These are phyloP conservation scores for Fusarium neocosmosporiellum DNA, from an alignment of 2,329 filamentous ascomycete species.

Conservation along the genomic window DNA sequence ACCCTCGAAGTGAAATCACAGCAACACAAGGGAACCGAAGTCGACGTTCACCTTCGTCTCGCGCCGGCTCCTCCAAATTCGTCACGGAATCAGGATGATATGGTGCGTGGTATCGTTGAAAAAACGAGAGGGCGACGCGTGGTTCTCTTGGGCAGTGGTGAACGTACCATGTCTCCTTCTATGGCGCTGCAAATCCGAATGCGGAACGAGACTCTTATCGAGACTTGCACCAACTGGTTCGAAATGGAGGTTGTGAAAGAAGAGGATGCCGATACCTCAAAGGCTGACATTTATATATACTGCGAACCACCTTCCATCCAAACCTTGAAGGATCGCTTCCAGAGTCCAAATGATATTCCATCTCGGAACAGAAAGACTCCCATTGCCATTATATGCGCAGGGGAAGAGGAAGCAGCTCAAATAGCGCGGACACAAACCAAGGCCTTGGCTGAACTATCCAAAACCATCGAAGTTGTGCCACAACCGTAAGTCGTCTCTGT, in stretches of 20 bases:
- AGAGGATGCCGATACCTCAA: not conserved
- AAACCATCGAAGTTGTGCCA: constrained; percentile 46
- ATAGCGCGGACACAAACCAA: constrained; percentile 38
- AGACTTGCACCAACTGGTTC: constrained; percentile 49
- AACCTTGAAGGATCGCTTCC: constrained; percentile 26
- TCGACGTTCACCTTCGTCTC: constrained; percentile 61
- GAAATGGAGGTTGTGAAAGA: constrained; percentile 45
- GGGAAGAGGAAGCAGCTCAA: constrained; percentile 45
- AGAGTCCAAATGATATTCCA: not conserved
- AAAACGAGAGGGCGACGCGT: constrained; percentile 31
- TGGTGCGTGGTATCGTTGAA: constrained; percentile 9
- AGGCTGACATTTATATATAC: constrained; percentile 43
- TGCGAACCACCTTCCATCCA: constrained; percentile 41
- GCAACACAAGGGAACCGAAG: constrained; percentile 64
- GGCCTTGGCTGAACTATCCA: constrained; percentile 34
- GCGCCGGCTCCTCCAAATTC: constrained; percentile 17
- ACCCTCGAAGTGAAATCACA: constrained; percentile 67
- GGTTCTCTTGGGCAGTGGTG: constrained; percentile 32
- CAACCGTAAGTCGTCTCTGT: constrained; percentile 42
- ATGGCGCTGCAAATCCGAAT: constrained; percentile 31
- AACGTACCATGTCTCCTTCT: not conserved
- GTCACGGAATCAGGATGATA: constrained; percentile 18
- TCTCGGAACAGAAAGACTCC: constrained; percentile 27
- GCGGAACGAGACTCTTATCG: constrained; percentile 45
- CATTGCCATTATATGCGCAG: constrained; percentile 45